Evolutionary conservation across 306 rosid species (phyloP).

Genomic region (Quercus cerris): DNA sequence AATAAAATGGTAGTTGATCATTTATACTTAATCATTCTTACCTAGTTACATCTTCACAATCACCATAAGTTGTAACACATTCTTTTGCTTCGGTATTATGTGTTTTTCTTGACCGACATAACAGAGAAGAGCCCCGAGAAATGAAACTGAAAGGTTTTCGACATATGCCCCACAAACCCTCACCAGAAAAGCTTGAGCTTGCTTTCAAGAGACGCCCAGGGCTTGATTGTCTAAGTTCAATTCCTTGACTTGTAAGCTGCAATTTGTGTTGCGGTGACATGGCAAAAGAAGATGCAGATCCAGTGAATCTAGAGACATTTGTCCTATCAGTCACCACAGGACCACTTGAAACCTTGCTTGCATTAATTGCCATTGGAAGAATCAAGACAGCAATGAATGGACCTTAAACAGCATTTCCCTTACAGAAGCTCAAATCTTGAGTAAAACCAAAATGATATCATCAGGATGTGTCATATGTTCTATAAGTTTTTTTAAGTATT

Average conservation of each 20-base stretch:
- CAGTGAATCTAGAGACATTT: conserved; percentile 38
- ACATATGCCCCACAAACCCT: conserved; percentile 24
- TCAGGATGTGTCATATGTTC: conserved; percentile 11
- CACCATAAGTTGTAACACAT: conserved; percentile 48
- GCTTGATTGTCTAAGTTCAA: conserved; percentile 38
- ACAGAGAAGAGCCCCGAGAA: conserved; percentile 42
- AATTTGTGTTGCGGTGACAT: conserved; percentile 42
- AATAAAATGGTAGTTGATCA: neutral
- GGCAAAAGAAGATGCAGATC: conserved; percentile 35
- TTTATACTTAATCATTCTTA: conserved; percentile 18
- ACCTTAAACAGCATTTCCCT: conserved; percentile 33
- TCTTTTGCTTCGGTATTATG: conserved; percentile 59
- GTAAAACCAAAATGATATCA: conserved; percentile 16
- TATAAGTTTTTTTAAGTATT: neutral
- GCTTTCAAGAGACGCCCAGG: conserved; percentile 26
- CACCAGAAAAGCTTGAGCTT: conserved; percentile 36
- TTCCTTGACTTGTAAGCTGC: conserved; percentile 36
- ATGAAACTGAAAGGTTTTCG: conserved; percentile 47
- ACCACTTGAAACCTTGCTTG: conserved; percentile 61
- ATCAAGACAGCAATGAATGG: conserved; percentile 29
- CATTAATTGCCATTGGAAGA: conserved; percentile 57
- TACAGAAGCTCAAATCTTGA: conserved; percentile 35
- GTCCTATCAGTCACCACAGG: conserved; percentile 50
- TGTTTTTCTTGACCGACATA: conserved; percentile 55
- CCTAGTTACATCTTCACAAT: conserved; percentile 51